A percentile compares a stretch with the other conserved stretches of the same genome.
phyloP scores from a whole-genome alignment of 1,284 basidiomycete genomes.

The Puccinia hordei region DNA sequence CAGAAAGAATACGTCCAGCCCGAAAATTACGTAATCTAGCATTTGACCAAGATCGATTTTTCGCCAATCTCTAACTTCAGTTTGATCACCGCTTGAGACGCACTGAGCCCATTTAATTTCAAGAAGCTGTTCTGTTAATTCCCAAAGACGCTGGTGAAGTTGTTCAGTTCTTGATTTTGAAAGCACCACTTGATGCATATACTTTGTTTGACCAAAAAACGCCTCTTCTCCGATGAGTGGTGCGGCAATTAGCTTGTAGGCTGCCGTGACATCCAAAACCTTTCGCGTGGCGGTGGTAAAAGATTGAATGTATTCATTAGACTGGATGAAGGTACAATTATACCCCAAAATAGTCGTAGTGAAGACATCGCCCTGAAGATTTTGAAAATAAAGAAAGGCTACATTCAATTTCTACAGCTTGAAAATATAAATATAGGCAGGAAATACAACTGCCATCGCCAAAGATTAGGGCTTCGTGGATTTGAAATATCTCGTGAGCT shows the following conservation, averaged over 20 bases:
- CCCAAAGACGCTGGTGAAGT: slow-evolving; percentile 40
- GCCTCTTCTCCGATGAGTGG: slow-evolving; percentile 44
- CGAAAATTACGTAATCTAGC: slow-evolving; percentile 48
- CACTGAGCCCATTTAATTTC: slow-evolving; percentile 36
- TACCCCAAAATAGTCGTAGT: slow-evolving; percentile 50
- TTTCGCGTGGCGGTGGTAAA: slow-evolving; percentile 47
- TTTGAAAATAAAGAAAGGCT: background rate
- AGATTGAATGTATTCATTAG: slow-evolving; percentile 33
- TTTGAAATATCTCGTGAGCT: background rate
- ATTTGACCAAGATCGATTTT: slow-evolving; percentile 31
- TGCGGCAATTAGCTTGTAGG: slow-evolving; percentile 48
- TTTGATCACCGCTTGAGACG: background rate
- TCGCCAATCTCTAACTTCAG: slow-evolving; percentile 5
- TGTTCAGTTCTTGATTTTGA: slow-evolving; percentile 26
- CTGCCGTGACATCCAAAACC: slow-evolving; percentile 43
- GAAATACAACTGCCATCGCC: background rate
- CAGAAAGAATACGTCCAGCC: slow-evolving; percentile 37
- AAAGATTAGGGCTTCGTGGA: background rate
- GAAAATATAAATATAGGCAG: slow-evolving; percentile 4
- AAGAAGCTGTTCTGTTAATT: slow-evolving; percentile 28
- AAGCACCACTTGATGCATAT: slow-evolving; percentile 43
- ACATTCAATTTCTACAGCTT: slow-evolving; percentile 7
- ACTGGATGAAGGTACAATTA: slow-evolving; percentile 48
- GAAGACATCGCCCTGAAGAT: slow-evolving; percentile 42
- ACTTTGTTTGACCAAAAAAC: slow-evolving; percentile 47